Evolutionary conservation across 2,329 filamentous ascomycete genomes (phyloP).

Genomic region (Passalora sequoiae): DNA sequence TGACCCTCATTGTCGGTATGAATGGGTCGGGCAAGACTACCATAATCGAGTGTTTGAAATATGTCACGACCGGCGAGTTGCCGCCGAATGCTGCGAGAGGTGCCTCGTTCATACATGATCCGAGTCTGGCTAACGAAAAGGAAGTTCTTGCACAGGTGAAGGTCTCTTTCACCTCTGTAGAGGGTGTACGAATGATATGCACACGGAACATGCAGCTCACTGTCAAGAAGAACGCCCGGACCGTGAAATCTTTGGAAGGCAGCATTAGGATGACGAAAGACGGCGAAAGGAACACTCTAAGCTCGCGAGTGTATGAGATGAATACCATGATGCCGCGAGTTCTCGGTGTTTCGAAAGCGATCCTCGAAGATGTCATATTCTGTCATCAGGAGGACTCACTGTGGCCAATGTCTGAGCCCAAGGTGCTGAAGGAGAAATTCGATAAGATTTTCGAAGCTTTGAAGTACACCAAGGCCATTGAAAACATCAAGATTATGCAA

Average conservation of each 20-base stretch:
- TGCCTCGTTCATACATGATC: slow-evolving; percentile 94
- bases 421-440: slow-evolving; percentile 82
- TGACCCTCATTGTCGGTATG: slow-evolving; percentile 93
- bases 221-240: slow-evolving; percentile 71
- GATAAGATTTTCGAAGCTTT: slow-evolving; percentile 96
- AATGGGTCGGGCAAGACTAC: slow-evolving; percentile 99
- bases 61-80: slow-evolving; percentile 89
- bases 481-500: slow-evolving; percentile 80
- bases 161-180: slow-evolving; percentile 75
- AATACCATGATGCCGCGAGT: slow-evolving; percentile 71
- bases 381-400: slow-evolving; percentile 97
- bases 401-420: slow-evolving; percentile 90
- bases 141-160: slow-evolving; percentile 90
- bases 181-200: slow-evolving; percentile 72
- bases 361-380: slow-evolving; percentile 93
- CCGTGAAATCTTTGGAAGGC: slow-evolving; percentile 79
- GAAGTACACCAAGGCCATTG: slow-evolving; percentile 96
- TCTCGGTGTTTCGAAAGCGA: slow-evolving; percentile 81
- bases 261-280: slow-evolving; percentile 69
- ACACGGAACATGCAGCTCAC: slow-evolving; percentile 81
- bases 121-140: slow-evolving; percentile 83
- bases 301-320: slow-evolving; percentile 73
- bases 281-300: slow-evolving; percentile 73
- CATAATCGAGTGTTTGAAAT: slow-evolving; percentile 97
- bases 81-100: slow-evolving; percentile 83